Conservation (phyloP, 1,284 basidiomycete species). For the Cutaneotrichosporon sp. region DNA sequence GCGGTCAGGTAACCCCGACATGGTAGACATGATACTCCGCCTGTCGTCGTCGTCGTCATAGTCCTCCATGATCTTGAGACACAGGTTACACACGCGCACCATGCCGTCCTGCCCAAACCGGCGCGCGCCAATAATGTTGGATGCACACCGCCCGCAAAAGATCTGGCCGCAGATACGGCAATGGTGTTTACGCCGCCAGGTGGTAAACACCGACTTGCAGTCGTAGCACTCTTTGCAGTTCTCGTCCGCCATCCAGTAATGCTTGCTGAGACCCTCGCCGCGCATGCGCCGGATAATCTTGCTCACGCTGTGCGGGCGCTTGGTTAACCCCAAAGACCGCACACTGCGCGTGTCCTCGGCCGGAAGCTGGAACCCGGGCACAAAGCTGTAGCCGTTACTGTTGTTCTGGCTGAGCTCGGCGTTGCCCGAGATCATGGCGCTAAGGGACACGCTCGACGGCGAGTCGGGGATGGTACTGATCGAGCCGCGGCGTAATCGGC, state of each 20-base stretch:
- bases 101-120: slow-evolving; percentile 88
- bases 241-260: slow-evolving; percentile 98
- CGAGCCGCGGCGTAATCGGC: slow-evolving; percentile 33
- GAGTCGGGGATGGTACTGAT: slow-evolving; percentile 44
- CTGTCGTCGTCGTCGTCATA: slow-evolving; percentile 59
- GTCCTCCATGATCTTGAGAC: slow-evolving; percentile 81
- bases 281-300: slow-evolving; percentile 81
- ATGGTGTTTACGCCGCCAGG: slow-evolving; percentile 90
- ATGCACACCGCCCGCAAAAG: slow-evolving; percentile 89
- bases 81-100: slow-evolving; percentile 90
- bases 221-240: slow-evolving; percentile 93
- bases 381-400: slow-evolving; percentile 29
- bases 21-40: slow-evolving; percentile 41
- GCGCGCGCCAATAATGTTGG: slow-evolving; percentile 94
- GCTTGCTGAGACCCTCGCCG: slow-evolving; percentile 61
- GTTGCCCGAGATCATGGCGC: slow-evolving; percentile 39
- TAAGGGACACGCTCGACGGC: slow-evolving; percentile 40
- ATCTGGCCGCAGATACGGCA: slow-evolving; percentile 88
- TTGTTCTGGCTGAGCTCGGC: slow-evolving; percentile 37
- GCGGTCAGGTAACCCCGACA: slow-evolving; percentile 31
- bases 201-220: slow-evolving; percentile 73
- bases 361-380: slow-evolving; percentile 44
- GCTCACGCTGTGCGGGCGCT: slow-evolving; percentile 72
- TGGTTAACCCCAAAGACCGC: slow-evolving; percentile 49
- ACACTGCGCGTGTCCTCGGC: slow-evolving; percentile 45